Percentiles rank a stretch among this genome's conserved stretches.
Evolutionary conservation across 2,329 filamentous ascomycete genomes (phyloP).

Genomic region (Trichoderma harzianum): DNA sequence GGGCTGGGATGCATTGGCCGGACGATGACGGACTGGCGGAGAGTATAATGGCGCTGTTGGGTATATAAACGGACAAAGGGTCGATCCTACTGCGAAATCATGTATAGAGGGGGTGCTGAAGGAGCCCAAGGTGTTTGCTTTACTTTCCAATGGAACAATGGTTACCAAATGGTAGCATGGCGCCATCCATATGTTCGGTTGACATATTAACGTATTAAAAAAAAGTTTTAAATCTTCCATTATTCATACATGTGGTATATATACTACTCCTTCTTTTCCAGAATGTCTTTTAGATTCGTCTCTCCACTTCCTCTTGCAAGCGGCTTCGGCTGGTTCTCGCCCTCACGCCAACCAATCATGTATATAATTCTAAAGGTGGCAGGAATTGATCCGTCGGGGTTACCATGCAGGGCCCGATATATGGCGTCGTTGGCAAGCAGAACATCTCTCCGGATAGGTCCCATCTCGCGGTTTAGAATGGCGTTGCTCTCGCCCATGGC

Average conservation of each 20-base stretch:
- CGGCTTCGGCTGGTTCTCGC: slow-evolving; percentile 73
- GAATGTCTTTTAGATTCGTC: slow-evolving; percentile 81
- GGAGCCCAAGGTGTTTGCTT: slow-evolving; percentile 8
- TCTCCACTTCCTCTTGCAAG: slow-evolving; percentile 80
- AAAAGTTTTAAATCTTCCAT: not conserved
- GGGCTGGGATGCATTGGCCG: slow-evolving; percentile 88
- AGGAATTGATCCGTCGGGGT: slow-evolving; percentile 71
- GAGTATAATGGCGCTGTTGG: slow-evolving; percentile 43
- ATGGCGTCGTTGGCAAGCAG: slow-evolving; percentile 84
- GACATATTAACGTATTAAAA: not conserved
- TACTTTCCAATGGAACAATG: not conserved
- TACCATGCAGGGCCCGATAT: slow-evolving; percentile 82
- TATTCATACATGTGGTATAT: not conserved
- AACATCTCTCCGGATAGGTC: slow-evolving; percentile 74
- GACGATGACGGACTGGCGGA: slow-evolving; percentile 94
- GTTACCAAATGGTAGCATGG: not conserved
- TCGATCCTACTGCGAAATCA: not conserved
- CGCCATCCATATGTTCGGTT: not conserved
- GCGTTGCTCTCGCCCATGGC: slow-evolving; percentile 96
- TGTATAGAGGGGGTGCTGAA: not conserved
- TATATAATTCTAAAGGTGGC: slow-evolving; percentile 95
- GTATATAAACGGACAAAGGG: not conserved
- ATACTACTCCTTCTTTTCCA: slow-evolving; percentile 46
- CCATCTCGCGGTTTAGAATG: slow-evolving; percentile 78
- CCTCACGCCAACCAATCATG: slow-evolving; percentile 98